Evolutionary conservation across 2,329 filamentous ascomycete genomes (phyloP).

Genomic region (Paecilomyces sp.): DNA sequence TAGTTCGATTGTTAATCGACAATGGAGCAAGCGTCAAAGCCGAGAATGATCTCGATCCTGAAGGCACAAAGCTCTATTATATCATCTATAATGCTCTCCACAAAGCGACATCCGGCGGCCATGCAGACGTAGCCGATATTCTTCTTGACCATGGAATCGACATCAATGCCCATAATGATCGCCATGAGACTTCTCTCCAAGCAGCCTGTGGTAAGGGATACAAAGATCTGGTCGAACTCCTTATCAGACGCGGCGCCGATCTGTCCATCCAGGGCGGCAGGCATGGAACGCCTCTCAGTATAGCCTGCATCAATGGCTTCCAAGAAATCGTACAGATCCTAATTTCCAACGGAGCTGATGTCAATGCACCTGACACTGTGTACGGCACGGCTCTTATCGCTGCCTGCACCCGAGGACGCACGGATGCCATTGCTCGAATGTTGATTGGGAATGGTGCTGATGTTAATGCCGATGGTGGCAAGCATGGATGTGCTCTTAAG

Average conservation of each 20-base stretch:
- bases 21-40: not conserved
- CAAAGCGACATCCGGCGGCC: not conserved
- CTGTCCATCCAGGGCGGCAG: constrained; percentile 1
- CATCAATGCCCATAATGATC: constrained; percentile 5
- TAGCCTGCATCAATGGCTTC: not conserved
- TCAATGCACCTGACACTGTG: not conserved
- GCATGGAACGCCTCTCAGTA: constrained; percentile 2
- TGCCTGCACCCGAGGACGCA: not conserved
- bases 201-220: constrained; percentile 4
- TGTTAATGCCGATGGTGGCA: not conserved
- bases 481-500: no score
- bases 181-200: constrained; percentile 7
- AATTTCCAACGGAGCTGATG: not conserved
- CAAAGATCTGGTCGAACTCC: constrained; percentile 6
- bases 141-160: constrained; percentile 6
- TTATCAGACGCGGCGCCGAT: constrained; percentile 9
- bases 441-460: not conserved
- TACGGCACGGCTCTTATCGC: not conserved
- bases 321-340: not conserved
- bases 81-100: not conserved
- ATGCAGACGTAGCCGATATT: not conserved
- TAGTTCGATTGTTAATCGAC: not conserved
- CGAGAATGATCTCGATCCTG: not conserved
- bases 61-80: no score
- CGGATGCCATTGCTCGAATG: not conserved